Evolutionary conservation across 768 basidiomycete genomes (phyloP).

Genomic region (Tylopilus rubrobrunneus): DNA sequence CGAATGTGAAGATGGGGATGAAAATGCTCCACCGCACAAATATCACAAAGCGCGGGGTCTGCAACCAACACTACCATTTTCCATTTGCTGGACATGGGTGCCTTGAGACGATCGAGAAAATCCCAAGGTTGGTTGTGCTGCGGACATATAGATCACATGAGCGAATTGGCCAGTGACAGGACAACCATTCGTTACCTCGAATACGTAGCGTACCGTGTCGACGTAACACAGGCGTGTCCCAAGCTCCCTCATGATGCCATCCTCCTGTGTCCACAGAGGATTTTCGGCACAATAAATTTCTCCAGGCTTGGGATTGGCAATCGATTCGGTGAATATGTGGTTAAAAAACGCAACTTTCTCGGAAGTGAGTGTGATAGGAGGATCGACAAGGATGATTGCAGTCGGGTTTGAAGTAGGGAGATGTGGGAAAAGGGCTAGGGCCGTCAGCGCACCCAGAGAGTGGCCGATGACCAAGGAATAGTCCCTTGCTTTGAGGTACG

Average conservation of each 20-base stretch:
- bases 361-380: slow-evolving; percentile 1
- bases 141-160: neutral
- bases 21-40: slow-evolving; percentile 7
- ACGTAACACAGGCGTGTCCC: slow-evolving; percentile 12
- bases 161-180: neutral
- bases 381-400: slow-evolving; percentile 21
- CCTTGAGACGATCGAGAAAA: slow-evolving; percentile 7
- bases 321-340: neutral
- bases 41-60: slow-evolving; percentile 13
- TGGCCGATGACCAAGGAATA: slow-evolving; percentile 22
- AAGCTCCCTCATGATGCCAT: slow-evolving; percentile 5
- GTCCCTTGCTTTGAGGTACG: slow-evolving; percentile 11
- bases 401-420: slow-evolving; percentile 9
- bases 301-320: neutral
- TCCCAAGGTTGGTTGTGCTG: slow-evolving; percentile 20
- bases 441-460: slow-evolving; percentile 11
- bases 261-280: slow-evolving; percentile 11
- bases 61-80: slow-evolving; percentile 14
- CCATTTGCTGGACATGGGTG: slow-evolving; percentile 1
- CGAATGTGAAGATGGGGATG: slow-evolving; percentile 14
- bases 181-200: neutral
- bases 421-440: slow-evolving; percentile 4
- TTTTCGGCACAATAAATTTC: slow-evolving; percentile 6
- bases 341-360: neutral
- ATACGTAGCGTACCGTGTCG: neutral